Evolutionary conservation across 106 monocot species (phyloP).

Genomic region (Hemerocallis citrina): DNA sequence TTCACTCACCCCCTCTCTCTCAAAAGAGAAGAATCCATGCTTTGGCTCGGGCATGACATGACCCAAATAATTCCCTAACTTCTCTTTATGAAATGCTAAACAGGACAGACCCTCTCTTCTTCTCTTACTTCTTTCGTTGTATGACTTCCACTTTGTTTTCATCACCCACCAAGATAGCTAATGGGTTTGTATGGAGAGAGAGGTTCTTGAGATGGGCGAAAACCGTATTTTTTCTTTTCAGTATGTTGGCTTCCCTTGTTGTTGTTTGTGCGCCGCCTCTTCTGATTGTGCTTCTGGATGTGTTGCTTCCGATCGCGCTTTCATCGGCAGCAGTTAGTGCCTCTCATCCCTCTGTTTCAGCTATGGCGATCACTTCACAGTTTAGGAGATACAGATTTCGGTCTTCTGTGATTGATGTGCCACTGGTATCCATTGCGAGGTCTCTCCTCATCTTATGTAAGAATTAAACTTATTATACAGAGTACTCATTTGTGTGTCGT

Average conservation of each 20-base stretch:
- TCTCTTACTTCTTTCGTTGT: too few relatives aligned
- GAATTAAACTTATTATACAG: too few relatives aligned
- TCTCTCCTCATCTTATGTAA: conserved; percentile 19
- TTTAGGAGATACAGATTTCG: conserved; percentile 3
- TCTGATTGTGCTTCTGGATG: conserved; percentile 11
- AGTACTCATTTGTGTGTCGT: too few relatives aligned
- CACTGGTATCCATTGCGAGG: conserved; percentile 8
- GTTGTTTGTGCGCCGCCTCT: conserved; percentile 19
- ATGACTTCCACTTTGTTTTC: neutral
- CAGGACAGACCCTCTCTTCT: too few relatives aligned
- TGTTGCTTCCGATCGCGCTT: conserved; percentile 9
- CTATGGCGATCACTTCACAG: neutral
- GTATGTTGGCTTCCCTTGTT: conserved; percentile 14
- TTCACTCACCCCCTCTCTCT: too few relatives aligned
- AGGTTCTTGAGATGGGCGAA: conserved; percentile 2
- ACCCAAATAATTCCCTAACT: too few relatives aligned
- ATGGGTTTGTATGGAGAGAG: conserved; percentile 9
- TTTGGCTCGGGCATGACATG: too few relatives aligned
- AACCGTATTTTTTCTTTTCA: conserved; percentile 13
- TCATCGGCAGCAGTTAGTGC: neutral
- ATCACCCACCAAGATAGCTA: too few relatives aligned
- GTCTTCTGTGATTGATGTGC: conserved; percentile 9
- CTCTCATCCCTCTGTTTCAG: neutral
- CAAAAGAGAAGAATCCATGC: too few relatives aligned
- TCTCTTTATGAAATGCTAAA: too few relatives aligned